phyloP scores from a whole-genome alignment of 2,329 filamentous ascomycete genomes.

The Ceratocystis albifundus region DNA sequence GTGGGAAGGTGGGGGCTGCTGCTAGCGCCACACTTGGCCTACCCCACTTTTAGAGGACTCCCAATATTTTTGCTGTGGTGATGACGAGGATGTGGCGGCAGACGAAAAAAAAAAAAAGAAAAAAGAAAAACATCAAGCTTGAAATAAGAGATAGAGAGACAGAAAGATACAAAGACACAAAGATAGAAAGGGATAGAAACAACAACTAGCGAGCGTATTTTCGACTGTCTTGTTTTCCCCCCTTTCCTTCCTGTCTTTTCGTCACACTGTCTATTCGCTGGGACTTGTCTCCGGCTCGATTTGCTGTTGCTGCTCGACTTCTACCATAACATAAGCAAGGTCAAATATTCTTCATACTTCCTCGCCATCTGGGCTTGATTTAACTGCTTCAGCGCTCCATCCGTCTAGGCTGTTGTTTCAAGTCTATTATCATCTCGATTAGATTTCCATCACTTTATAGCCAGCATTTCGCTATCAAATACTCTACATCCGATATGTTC shows the following conservation, averaged over 20 bases:
- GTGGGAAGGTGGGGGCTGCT: background rate
- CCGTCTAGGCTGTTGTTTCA: background rate
- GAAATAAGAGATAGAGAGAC: background rate
- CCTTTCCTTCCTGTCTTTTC: background rate
- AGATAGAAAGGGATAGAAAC: background rate
- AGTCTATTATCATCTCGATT: background rate
- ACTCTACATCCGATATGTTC: conserved; percentile 30
- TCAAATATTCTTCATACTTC: background rate
- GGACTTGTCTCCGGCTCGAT: background rate
- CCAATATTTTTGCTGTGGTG: conserved; percentile 11
- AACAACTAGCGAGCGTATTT: background rate
- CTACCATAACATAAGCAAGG: background rate
- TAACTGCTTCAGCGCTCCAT: background rate
- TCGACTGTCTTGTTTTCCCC: too few species aligned
- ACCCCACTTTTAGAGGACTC: conserved; percentile 14
- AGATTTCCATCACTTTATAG: background rate
- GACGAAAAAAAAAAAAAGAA: conserved; percentile 7
- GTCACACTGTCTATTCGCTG: background rate
- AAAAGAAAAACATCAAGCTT: conserved; percentile 1
- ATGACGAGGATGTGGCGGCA: conserved; percentile 19
- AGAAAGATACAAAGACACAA: background rate
- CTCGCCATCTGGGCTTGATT: background rate
- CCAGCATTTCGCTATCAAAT: background rate
- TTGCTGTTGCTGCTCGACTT: background rate
- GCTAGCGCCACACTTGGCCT: background rate